A percentile compares a stretch with the other conserved stretches of the same genome.
Conservation (phyloP, 139 green algal genomes). For the Closterium sp. region DNA sequence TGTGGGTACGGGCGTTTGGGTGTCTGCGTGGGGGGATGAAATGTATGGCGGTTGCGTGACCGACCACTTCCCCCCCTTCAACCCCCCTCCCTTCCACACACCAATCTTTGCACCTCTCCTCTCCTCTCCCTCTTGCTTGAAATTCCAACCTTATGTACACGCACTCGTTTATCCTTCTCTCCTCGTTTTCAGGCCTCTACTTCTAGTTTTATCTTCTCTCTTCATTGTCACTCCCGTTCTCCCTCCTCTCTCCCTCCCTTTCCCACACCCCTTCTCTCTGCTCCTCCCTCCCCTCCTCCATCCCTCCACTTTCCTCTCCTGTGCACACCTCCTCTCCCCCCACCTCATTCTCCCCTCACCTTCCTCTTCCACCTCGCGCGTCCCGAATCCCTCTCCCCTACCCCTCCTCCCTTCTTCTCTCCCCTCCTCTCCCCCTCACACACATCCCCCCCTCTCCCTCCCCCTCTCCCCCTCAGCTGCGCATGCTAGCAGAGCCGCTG, state of each 20-base stretch:
- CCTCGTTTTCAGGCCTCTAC: neutral
- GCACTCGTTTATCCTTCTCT: neutral
- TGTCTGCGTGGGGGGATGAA: neutral
- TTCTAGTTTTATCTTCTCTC: neutral
- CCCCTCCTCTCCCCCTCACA: neutral
- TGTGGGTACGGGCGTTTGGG: neutral
- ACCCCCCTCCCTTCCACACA: neutral
- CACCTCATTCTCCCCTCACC: too few species aligned
- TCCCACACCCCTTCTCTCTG: neutral
- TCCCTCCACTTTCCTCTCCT: too few species aligned
- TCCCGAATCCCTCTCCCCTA: too few species aligned
- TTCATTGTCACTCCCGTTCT: neutral
- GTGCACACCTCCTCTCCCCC: too few species aligned
- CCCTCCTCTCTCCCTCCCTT: neutral
- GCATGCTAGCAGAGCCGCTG: slow-evolving; percentile 38
- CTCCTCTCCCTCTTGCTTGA: neutral
- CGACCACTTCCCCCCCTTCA: neutral
- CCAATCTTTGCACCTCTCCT: too few species aligned
- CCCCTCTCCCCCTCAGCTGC: slow-evolving; percentile 7
- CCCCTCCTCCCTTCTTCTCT: neutral
- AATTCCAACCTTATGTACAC: neutral
- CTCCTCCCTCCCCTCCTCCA: too few species aligned
- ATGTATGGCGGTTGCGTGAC: neutral
- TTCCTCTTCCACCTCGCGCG: too few species aligned
- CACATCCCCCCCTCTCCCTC: neutral